Conservation (phyloP, 176 grass and related monocot species). For the Zoysia japonica region DNA sequence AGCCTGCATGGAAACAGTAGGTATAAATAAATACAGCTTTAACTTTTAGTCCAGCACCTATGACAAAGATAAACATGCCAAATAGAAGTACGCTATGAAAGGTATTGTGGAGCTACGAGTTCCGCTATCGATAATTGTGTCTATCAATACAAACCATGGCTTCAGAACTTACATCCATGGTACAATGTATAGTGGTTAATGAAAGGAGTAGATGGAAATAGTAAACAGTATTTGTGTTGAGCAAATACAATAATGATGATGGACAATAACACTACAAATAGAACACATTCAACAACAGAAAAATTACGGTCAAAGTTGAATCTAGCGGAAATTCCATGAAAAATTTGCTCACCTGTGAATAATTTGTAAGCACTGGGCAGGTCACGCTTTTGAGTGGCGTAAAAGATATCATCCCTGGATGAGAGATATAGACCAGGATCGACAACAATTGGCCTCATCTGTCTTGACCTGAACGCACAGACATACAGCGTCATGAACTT, state of each 20-base stretch:
- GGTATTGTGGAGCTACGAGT: neutral
- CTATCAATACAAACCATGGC: neutral
- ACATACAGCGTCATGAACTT: conserved; percentile 34
- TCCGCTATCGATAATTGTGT: neutral
- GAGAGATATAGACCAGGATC: conserved; percentile 91
- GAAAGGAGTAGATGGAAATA: neutral
- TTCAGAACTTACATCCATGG: neutral
- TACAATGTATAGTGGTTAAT: neutral
- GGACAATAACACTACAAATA: neutral
- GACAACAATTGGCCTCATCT: conserved; percentile 81
- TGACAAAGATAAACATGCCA: neutral
- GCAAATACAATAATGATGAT: neutral
- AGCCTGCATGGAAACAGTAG: conserved; percentile 53
- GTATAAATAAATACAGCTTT: conserved; percentile 19
- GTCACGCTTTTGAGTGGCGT: conserved; percentile 92
- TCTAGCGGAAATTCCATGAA: neutral
- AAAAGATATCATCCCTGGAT: conserved; percentile 78
- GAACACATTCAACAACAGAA: neutral
- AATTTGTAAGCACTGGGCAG: conserved; percentile 76
- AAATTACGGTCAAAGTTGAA: neutral
- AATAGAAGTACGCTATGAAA: neutral
- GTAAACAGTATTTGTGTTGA: neutral
- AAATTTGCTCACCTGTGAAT: conserved; percentile 60
- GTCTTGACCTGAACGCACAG: conserved; percentile 59
- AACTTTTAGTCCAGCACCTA: conserved; percentile 12